phyloP scores from a whole-genome alignment of 2,329 filamentous ascomycete species.

The Calonectria pteridis region DNA sequence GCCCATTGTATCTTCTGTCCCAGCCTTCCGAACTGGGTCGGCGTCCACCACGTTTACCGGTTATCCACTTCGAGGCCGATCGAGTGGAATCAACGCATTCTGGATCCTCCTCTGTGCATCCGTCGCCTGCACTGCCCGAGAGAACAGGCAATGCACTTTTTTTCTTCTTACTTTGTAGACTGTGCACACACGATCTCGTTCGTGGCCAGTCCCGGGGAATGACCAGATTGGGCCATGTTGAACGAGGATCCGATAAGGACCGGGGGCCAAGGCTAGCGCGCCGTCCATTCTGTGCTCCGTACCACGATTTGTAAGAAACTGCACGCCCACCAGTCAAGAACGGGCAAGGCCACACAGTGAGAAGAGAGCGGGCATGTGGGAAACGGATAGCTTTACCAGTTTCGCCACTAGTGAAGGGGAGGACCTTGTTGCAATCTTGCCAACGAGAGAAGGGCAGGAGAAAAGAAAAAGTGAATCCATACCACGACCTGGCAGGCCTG shows the following conservation, averaged over 20 bases:
- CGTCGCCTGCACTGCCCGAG: background rate
- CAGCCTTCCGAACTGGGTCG: background rate
- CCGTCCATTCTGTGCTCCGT: conserved; percentile 24
- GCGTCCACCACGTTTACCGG: background rate
- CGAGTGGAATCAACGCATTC: background rate
- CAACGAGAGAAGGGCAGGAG: background rate
- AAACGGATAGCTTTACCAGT: conserved; percentile 4
- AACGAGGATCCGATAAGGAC: conserved; percentile 34
- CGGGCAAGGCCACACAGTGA: conserved; percentile 8
- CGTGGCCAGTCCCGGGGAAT: conserved; percentile 26
- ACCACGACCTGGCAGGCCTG: background rate
- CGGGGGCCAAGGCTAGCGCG: conserved; percentile 35
- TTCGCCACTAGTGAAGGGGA: conserved; percentile 24
- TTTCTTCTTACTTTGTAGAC: conserved; percentile 4
- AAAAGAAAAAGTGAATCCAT: conserved; percentile 14
- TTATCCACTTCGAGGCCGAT: background rate
- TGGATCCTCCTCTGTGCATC: background rate
- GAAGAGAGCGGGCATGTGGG: background rate
- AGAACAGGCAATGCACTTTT: background rate
- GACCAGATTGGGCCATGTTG: conserved; percentile 27
- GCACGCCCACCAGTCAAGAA: conserved; percentile 3
- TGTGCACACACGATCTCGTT: conserved; percentile 31
- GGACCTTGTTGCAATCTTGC: conserved; percentile 13
- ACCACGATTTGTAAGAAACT: conserved; percentile 25
- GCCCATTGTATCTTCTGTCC: background rate